These are phyloP conservation scores for Paraphoma sp. DNA, from an alignment of 2,329 filamentous ascomycete genomes.

Conservation along the genomic window DNA sequence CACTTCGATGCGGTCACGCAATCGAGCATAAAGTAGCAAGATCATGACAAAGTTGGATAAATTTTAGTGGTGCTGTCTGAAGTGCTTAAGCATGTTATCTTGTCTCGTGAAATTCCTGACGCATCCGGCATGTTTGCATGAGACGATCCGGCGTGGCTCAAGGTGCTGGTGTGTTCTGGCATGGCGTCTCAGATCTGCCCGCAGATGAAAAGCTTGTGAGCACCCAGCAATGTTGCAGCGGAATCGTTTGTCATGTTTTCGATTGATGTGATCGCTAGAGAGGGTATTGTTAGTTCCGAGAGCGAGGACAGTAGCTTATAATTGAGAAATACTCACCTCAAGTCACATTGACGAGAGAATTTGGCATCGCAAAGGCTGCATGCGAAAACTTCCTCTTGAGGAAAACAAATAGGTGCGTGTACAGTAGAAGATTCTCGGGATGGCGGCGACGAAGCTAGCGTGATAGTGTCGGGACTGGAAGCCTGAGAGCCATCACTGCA, in stretches of 20 bases:
- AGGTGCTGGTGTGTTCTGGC: neutral
- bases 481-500: no score
- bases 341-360: neutral
- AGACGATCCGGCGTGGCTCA: neutral
- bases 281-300: neutral
- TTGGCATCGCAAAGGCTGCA: neutral
- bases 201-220: neutral
- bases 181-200: neutral
- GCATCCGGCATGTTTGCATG: neutral
- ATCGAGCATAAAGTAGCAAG: no score
- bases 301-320: no score
- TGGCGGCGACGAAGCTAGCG: no score
- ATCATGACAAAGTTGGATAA: no score
- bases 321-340: no score
- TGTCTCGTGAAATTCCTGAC: neutral
- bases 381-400: no score
- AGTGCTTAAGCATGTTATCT: conserved; percentile 4
- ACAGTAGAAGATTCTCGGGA: neutral
- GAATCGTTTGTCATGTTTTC: conserved; percentile 1
- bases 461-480: no score
- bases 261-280: neutral
- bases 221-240: neutral
- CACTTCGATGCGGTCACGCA: no score
- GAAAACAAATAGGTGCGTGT: no score
- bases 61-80: no score